Conservation (phyloP, 1,284 basidiomycete species). For the Naganishia albida region DNA sequence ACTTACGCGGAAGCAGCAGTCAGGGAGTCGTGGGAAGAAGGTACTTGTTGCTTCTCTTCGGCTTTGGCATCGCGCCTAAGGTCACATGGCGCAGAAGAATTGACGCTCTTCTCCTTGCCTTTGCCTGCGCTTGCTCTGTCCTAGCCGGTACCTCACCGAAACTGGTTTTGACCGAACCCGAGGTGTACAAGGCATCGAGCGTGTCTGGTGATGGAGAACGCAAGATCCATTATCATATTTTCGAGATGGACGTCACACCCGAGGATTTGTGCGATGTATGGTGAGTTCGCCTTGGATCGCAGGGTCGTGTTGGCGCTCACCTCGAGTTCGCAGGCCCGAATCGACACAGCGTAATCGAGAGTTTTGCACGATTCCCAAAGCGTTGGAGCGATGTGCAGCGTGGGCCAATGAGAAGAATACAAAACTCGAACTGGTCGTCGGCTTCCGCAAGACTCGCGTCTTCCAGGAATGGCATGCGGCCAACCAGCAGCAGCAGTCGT, state of each 20-base stretch:
- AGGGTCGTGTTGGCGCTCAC: too few species aligned
- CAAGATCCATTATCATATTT: conserved; percentile 33
- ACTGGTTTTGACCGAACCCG: conserved; percentile 13
- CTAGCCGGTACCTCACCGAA: conserved; percentile 31
- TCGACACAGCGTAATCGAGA: conserved; percentile 28
- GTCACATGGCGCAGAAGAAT: neutral
- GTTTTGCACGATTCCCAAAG: conserved; percentile 31
- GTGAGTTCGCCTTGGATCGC: conserved; percentile 1
- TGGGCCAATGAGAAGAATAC: conserved; percentile 34
- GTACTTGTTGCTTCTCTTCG: conserved; percentile 34
- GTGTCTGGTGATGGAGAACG: conserved; percentile 31
- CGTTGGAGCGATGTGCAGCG: conserved; percentile 28
- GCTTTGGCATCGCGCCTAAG: neutral
- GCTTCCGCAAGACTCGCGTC: conserved; percentile 25
- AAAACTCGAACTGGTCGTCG: conserved; percentile 32
- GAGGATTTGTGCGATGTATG: conserved; percentile 30
- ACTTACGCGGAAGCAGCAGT: conserved; percentile 48
- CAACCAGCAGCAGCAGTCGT: conserved; percentile 6
- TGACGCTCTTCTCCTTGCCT: conserved; percentile 1
- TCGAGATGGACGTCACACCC: conserved; percentile 30
- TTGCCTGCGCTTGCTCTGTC: neutral
- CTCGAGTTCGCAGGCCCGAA: conserved; percentile 25
- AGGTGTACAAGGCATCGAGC: conserved; percentile 24
- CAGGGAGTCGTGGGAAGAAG: conserved; percentile 52
- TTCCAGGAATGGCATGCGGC: conserved; percentile 23